Conservation (phyloP, 768 basidiomycete species). For the Royoungia palumana region DNA sequence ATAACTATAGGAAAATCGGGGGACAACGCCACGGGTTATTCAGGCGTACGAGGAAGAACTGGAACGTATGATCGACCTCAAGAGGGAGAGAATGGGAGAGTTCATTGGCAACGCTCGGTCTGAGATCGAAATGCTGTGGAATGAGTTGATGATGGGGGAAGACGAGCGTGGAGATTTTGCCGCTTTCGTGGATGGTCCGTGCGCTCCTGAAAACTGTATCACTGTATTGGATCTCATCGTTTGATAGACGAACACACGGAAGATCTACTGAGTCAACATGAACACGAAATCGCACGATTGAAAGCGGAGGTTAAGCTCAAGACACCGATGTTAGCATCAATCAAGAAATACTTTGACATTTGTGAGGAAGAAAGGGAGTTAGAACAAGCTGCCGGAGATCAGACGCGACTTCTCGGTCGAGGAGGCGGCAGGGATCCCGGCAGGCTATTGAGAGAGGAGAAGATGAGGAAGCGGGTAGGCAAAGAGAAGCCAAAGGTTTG, state of each 20-base stretch:
- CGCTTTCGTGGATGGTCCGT: conserved; percentile 76
- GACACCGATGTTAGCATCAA: conserved; percentile 65
- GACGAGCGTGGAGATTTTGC: conserved; percentile 80
- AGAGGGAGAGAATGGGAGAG: conserved; percentile 79
- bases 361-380: conserved; percentile 88
- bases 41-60: conserved; percentile 86
- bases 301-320: conserved; percentile 82
- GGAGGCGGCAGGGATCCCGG: conserved; percentile 77
- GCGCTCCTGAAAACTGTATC: not conserved
- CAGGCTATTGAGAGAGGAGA: conserved; percentile 86
- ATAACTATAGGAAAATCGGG: conserved; percentile 48
- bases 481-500: conserved; percentile 89
- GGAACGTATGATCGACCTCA: conserved; percentile 85
- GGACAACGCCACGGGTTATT: conserved; percentile 74
- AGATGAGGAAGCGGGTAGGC: conserved; percentile 91
- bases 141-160: conserved; percentile 80
- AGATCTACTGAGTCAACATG: conserved; percentile 80
- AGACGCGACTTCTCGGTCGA: conserved; percentile 75
- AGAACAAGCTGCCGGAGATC: conserved; percentile 75
- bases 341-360: conserved; percentile 89
- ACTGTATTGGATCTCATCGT: not conserved
- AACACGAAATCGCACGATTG: conserved; percentile 76
- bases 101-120: conserved; percentile 80
- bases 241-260: conserved; percentile 79
- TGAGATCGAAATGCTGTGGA: conserved; percentile 81